These are phyloP conservation scores for Auricularia sp. DNA, from an alignment of 768 basidiomycete genomes.

Conservation along the genomic window DNA sequence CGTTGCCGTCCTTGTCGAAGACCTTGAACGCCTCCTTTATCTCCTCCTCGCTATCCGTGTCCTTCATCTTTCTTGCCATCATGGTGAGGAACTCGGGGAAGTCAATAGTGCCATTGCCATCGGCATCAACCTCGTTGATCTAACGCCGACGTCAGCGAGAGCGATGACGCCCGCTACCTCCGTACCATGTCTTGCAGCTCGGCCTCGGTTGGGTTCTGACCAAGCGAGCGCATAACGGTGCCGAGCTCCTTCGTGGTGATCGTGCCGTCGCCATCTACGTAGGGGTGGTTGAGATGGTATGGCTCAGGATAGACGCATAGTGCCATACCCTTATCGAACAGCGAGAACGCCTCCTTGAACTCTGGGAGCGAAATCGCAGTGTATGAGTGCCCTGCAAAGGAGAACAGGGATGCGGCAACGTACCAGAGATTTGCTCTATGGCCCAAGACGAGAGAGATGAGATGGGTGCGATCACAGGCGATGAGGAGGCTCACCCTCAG, in stretches of 20 bases:
- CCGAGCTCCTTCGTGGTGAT: slow-evolving; percentile 87
- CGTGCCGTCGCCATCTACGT: slow-evolving; percentile 79
- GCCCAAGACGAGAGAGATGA: background rate
- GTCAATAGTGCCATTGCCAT: slow-evolving; percentile 83
- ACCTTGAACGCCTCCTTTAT: slow-evolving; percentile 95
- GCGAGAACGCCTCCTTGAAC: slow-evolving; percentile 98
- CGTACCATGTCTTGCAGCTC: slow-evolving; percentile 76
- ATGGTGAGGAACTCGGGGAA: slow-evolving; percentile 75
- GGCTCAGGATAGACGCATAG: slow-evolving; percentile 3
- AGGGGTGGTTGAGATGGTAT: background rate
- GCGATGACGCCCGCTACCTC: background rate
- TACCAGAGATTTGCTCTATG: slow-evolving; percentile 86
- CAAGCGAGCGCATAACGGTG: slow-evolving; percentile 87
- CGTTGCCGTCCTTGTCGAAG: slow-evolving; percentile 94
- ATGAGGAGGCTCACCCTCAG: slow-evolving; percentile 42
- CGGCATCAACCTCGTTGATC: slow-evolving; percentile 87
- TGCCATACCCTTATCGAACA: slow-evolving; percentile 85
- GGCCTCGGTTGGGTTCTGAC: slow-evolving; percentile 87
- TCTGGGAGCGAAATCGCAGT: slow-evolving; percentile 35
- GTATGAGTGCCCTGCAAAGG: background rate
- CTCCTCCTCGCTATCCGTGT: slow-evolving; percentile 89
- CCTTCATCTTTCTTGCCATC: slow-evolving; percentile 85
- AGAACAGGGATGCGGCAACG: slow-evolving; percentile 16
- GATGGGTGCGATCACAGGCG: slow-evolving; percentile 4
- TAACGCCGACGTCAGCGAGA: background rate